Evolutionary conservation across 2,329 filamentous ascomycete genomes (phyloP).

Genomic region (Diplodia corticola): DNA sequence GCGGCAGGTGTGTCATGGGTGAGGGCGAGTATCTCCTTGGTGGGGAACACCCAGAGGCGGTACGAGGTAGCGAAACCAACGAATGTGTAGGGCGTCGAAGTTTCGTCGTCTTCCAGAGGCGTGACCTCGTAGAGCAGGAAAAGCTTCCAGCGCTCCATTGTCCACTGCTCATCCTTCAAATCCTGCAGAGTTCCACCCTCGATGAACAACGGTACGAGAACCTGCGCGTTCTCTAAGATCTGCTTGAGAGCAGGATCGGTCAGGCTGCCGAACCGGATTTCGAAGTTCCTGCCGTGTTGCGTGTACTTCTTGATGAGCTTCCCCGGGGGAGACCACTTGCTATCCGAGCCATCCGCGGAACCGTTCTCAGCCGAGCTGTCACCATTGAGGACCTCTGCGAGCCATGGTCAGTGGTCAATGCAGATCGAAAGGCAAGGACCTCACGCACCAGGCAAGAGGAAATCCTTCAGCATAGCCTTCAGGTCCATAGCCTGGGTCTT

Average conservation of each 20-base stretch:
- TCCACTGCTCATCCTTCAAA: constrained; percentile 68
- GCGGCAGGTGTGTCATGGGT: constrained; percentile 29
- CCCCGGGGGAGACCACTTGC: constrained; percentile 72
- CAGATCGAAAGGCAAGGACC: background rate
- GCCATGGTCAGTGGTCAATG: constrained; percentile 12
- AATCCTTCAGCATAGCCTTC: constrained; percentile 59
- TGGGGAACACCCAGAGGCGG: constrained; percentile 70
- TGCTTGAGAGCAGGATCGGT: constrained; percentile 67
- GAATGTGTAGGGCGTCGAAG: constrained; percentile 63
- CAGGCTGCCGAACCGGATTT: constrained; percentile 81
- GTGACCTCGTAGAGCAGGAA: constrained; percentile 65
- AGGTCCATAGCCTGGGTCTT: constrained; percentile 72
- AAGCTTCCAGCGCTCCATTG: constrained; percentile 81
- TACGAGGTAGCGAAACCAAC: constrained; percentile 91
- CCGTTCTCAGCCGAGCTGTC: constrained; percentile 12
- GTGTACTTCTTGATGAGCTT: constrained; percentile 66
- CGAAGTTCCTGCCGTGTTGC: constrained; percentile 65
- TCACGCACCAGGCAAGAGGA: constrained; percentile 64
- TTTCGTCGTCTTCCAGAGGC: constrained; percentile 31
- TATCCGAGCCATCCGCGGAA: constrained; percentile 42
- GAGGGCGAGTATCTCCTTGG: constrained; percentile 39
- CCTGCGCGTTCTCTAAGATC: constrained; percentile 77
- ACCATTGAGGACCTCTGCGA: constrained; percentile 60
- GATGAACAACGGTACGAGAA: constrained; percentile 83
- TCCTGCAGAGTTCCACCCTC: constrained; percentile 84